Evolutionary conservation across 2,329 filamentous ascomycete genomes (phyloP), one percentile per base, ranked within the genome.

Genomic region (Trichoderma citrinoviride): DNA sequence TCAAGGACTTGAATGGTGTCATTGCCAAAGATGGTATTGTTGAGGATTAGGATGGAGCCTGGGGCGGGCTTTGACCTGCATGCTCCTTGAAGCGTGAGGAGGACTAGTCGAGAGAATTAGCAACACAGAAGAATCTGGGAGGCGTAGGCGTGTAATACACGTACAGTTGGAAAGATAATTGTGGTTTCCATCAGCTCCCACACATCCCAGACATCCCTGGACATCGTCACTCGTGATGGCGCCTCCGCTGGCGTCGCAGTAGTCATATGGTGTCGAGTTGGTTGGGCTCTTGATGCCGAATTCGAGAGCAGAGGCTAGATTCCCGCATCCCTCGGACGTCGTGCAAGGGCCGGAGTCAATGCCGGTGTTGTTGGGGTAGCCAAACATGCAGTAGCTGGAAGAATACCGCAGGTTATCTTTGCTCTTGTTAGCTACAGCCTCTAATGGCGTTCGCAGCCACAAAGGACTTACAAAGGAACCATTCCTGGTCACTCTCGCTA

Each of bases 331-430:
- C 4, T 77, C 79, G 7, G 78, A 78, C 0, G 82, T 85, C 44
- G 79, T 77, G 72, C 84, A 86, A 0, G 83, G 83, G 14, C 76
- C 80, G 1, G 80, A 80, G 8, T 75, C 77, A 10, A 80, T 71
- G 19, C 72, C 76, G 0, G 79, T 79, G 47, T 77, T 81, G 67
- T 85, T 81, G 15, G 81, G 82, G 64, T 78, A 83, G 10, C 79
- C 81, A 69, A 84, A 83, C 53, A 86, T 69, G 70, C 84, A 86
- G 66, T 81, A 81, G 63, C 81, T 78, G 50, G 85, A 77, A 14
- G 80, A 76, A 70, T 83, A 85, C 67, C 83, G 77, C 49, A 85
- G 71, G 67, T 86, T 86, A 67, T 86, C 83, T 85, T 17, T 61
- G 29, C 37, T 15, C 27, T 15, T 17, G 23, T 43, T 19, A 52